Evolutionary conservation across 345 rosid genomes (phyloP).

Genomic region (Arabis alpina): DNA sequence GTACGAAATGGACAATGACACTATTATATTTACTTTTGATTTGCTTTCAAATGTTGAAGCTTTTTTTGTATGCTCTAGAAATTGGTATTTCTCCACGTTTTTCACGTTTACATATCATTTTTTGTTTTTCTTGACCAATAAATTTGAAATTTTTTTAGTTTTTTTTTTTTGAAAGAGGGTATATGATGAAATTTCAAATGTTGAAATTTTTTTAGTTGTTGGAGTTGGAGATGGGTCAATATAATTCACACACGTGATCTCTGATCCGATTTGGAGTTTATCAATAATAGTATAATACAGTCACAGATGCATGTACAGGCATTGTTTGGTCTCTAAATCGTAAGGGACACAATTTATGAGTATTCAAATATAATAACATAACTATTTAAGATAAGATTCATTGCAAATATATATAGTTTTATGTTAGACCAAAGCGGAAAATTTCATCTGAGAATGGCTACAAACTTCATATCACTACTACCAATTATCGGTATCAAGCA

Average conservation of each 20-base stretch:
- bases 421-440: not conserved
- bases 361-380: not conserved
- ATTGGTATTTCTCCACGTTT: too few relatives aligned
- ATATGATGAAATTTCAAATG: too few relatives aligned
- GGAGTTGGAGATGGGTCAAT: not conserved
- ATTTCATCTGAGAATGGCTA: conserved; percentile 20
- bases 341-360: not conserved
- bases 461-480: conserved; percentile 12
- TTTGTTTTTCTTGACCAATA: not conserved
- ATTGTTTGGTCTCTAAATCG: not conserved
- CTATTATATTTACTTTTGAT: too few relatives aligned
- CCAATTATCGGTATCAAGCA: conserved; percentile 30
- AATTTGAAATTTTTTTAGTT: too few relatives aligned
- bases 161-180: too few relatives aligned
- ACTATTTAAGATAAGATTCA: not conserved
- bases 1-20: too few relatives aligned
- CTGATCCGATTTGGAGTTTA: conserved; percentile 3
- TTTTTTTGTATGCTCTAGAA: too few relatives aligned
- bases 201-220: not conserved
- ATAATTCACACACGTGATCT: not conserved
- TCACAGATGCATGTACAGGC: not conserved
- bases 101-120: too few relatives aligned
- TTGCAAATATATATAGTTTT: not conserved
- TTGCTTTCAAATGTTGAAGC: too few relatives aligned
- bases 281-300: not conserved